These are phyloP conservation scores for Helichrysum umbraculigerum DNA, from an alignment of 129 eudicot genomes.

Conservation along the genomic window DNA sequence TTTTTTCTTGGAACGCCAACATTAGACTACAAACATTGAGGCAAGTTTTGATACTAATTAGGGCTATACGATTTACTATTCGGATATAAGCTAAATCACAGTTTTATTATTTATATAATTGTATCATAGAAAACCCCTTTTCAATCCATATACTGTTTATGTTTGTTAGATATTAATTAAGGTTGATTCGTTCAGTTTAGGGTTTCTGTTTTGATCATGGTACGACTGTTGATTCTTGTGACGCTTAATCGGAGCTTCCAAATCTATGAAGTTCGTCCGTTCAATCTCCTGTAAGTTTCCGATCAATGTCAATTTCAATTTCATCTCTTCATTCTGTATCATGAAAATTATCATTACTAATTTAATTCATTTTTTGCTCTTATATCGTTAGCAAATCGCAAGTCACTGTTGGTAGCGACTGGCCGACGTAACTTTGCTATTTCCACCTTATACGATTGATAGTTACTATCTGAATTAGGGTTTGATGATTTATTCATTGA, in stretches of 20 bases:
- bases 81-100: too few species aligned
- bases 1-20: too few species aligned
- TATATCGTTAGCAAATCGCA: constrained; percentile 41
- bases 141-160: too few species aligned
- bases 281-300: constrained; percentile 46
- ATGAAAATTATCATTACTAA: background rate
- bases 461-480: background rate
- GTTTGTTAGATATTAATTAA: too few species aligned
- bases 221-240: too few species aligned
- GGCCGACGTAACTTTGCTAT: constrained; percentile 62
- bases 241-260: constrained; percentile 7
- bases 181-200: too few species aligned
- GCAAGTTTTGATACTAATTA: too few species aligned
- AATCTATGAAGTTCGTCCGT: constrained; percentile 65
- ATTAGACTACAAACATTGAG: too few species aligned
- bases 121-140: too few species aligned
- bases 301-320: constrained; percentile 6
- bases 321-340: background rate
- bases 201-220: too few species aligned
- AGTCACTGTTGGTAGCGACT: constrained; percentile 43
- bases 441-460: constrained; percentile 18
- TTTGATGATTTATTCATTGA: background rate
- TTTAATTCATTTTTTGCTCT: background rate
- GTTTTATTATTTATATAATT: too few species aligned
- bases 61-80: too few species aligned